Evolutionary conservation across 768 basidiomycete species (phyloP).

Genomic region (Amanita exitialis): DNA sequence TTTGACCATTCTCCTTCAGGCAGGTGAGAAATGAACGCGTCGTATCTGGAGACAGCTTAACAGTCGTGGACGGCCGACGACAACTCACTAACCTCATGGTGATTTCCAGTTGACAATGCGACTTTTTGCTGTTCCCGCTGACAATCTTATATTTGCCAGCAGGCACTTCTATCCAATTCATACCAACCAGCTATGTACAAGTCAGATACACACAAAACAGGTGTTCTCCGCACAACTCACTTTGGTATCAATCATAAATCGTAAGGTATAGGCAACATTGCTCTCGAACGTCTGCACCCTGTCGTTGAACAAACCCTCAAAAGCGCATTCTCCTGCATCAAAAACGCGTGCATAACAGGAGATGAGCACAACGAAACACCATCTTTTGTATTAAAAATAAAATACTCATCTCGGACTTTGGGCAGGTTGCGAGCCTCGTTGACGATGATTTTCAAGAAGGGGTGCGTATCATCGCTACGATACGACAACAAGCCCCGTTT

Average conservation of each 20-base stretch:
- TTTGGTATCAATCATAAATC: constrained; percentile 98
- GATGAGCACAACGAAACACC: constrained; percentile 9
- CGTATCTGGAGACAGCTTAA: constrained; percentile 42
- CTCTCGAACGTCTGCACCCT: constrained; percentile 78
- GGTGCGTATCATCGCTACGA: constrained; percentile 62
- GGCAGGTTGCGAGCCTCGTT: constrained; percentile 68
- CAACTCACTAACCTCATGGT: constrained; percentile 46
- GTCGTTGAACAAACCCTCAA: constrained; percentile 45
- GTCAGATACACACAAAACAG: neutral
- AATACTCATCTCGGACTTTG: constrained; percentile 82
- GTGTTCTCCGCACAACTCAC: constrained; percentile 24
- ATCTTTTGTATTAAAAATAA: neutral
- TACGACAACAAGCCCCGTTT: constrained; percentile 85
- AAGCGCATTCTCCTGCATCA: constrained; percentile 67
- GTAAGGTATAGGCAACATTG: constrained; percentile 82
- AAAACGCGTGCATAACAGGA: constrained; percentile 40
- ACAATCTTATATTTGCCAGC: constrained; percentile 69
- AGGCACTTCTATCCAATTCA: constrained; percentile 98
- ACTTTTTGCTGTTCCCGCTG: constrained; percentile 47
- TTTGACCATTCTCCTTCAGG: constrained; percentile 91
- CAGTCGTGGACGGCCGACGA: neutral
- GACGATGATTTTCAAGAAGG: constrained; percentile 82
- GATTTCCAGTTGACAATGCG: constrained; percentile 86
- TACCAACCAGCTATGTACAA: constrained; percentile 73
- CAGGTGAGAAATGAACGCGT: constrained; percentile 79